These are phyloP conservation scores for Pontederia crassipes DNA, from an alignment of 176 grass and related monocot species.

Conservation along the genomic window DNA sequence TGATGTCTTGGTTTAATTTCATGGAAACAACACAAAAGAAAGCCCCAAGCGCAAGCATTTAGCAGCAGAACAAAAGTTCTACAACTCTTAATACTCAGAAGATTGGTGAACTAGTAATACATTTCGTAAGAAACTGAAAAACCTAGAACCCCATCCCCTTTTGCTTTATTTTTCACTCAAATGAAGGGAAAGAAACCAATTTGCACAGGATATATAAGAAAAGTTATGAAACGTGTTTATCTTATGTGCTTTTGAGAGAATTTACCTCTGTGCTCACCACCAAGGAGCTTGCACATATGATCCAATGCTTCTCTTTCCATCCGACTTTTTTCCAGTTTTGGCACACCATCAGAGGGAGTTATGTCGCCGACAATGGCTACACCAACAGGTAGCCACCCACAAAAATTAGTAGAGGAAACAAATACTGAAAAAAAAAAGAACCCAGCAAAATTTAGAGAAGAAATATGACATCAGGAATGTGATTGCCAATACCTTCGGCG, in stretches of 20 bases:
- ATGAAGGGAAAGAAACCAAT: too few species aligned
- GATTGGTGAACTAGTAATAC: too few species aligned
- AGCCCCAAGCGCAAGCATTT: too few species aligned
- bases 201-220: too few species aligned
- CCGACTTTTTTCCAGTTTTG: constrained; percentile 81
- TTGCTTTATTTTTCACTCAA: too few species aligned
- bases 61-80: too few species aligned
- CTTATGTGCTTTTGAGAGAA: neutral
- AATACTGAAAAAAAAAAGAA: neutral
- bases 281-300: constrained; percentile 92
- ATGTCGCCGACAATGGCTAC: constrained; percentile 98
- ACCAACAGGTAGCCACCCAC: neutral
- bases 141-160: too few species aligned
- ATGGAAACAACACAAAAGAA: too few species aligned
- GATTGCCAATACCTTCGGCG: constrained; percentile 61
- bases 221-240: too few species aligned
- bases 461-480: neutral
- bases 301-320: constrained; percentile 68
- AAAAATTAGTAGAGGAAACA: neutral
- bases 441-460: neutral
- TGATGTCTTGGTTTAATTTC: too few species aligned
- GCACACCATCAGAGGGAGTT: constrained; percentile 87
- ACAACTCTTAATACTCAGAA: too few species aligned
- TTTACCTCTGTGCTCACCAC: constrained; percentile 62
- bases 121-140: too few species aligned